Evolutionary conservation across 345 rosid species (phyloP).

Genomic region (Salix udensis): DNA sequence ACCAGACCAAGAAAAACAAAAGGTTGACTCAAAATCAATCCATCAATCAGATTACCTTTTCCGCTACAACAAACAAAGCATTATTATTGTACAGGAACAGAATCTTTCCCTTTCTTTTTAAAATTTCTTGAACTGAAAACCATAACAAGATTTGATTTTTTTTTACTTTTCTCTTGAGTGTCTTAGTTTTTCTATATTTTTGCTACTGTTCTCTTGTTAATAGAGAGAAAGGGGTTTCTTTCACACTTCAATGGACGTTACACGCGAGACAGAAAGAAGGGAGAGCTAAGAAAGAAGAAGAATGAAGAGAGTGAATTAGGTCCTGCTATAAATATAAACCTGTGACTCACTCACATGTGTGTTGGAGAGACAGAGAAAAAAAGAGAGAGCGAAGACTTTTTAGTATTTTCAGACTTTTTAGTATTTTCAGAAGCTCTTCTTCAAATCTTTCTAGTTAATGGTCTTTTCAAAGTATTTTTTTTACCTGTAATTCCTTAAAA

Average conservation of each 20-base stretch:
- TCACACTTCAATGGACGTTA: constrained; percentile 17
- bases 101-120: constrained; percentile 12
- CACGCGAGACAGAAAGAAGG: constrained; percentile 17
- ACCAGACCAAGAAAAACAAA: too few species aligned
- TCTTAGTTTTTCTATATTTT: neutral
- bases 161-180: neutral
- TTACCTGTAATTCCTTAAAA: too few species aligned
- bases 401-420: too few species aligned
- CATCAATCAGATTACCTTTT: constrained; percentile 33
- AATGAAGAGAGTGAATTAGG: neutral
- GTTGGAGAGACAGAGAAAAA: neutral
- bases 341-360: neutral
- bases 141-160: neutral
- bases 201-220: neutral
- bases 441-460: too few species aligned
- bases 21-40: neutral
- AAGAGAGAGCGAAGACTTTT: too few species aligned
- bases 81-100: constrained; percentile 35
- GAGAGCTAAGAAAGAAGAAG: neutral
- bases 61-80: constrained; percentile 33
- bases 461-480: too few species aligned
- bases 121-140: neutral
- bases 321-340: neutral
- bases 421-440: too few species aligned
- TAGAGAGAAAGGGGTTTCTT: constrained; percentile 2